Base-by-base conservation (phyloP, 2,329 filamentous ascomycete species). In the Graphiopsis chlorocephala region DNA sequence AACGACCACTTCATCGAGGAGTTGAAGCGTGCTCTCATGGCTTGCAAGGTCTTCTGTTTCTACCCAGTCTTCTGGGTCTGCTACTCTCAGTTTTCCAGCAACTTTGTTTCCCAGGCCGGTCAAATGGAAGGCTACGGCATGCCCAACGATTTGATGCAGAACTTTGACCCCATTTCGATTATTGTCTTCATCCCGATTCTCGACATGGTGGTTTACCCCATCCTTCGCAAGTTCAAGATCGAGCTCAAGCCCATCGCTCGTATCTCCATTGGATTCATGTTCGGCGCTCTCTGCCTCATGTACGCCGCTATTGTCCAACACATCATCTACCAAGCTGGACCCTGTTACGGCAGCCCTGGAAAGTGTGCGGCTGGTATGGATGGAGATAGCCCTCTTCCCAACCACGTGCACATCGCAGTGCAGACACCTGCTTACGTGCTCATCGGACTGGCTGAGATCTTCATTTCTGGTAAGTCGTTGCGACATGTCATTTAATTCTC, bases 1-100 rank as follows among this genome's bases (percentile, higher is more conserved):
- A 84, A 90, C 63, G 88, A 91, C 70, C 82, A 84, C 70, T 92
- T 92, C 69, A 80, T 92, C 56, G 88, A 90, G 2, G 90, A 92
- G 73, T 79, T 92, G 60, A 89, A 88, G 79, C 86, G 88, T 47
- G 85, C 85, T 2, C 74, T 88, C 14, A 72, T 81, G 73, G 90
- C 89, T 14, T 92, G 89, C 81, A 87, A 88, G 71, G 88, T 91
- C 61, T 91, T 92, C 61, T 64, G 76, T n/a, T 82, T 80, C 71
- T 65, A 79, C 63, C 81, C 80, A 0, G 73, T 83, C 35, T 82
- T 81, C 70, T 82, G 80, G 80, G 72, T 81, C 4, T 74, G 78
- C 6, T 82, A 74, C 64, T 68, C 68, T 20, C 69, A 71, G 29
- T 71, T 73, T 76, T 73, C 76, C 66, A 79, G 78, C 66, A 82